Evolutionary conservation across 441 rosid genomes (phyloP).

Genomic region (Kokia cookei): DNA sequence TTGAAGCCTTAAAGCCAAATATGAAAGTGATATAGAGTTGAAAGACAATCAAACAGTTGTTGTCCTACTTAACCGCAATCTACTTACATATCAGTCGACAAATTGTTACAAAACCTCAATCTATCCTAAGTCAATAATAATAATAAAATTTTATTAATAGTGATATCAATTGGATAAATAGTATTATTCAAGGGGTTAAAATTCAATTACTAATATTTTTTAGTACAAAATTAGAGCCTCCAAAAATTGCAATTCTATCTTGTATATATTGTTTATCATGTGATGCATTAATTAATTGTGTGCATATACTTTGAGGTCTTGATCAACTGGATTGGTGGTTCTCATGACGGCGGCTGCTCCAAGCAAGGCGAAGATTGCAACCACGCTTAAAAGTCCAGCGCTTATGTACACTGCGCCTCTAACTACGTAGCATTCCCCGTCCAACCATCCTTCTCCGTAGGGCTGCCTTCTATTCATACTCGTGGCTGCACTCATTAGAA

Average conservation of each 20-base stretch:
- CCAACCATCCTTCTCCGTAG: slow-evolving; percentile 71
- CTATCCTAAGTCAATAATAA: no score
- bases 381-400: slow-evolving; percentile 41
- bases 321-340: slow-evolving; percentile 17
- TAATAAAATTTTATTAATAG: no score
- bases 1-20: no score
- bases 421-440: slow-evolving; percentile 61
- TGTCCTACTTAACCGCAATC: no score
- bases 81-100: no score
- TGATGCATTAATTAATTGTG: neutral
- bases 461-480: slow-evolving; percentile 61
- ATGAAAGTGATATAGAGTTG: no score
- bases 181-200: no score
- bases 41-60: no score
- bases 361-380: slow-evolving; percentile 28
- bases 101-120: no score
- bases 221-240: neutral
- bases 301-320: slow-evolving; percentile 18
- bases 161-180: no score
- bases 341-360: slow-evolving; percentile 25
- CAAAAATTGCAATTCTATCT: neutral
- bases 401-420: slow-evolving; percentile 48
- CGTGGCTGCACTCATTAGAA: slow-evolving; percentile 43
- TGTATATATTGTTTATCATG: neutral
- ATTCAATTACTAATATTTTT: no score